Conservation (phyloP, 495 filamentous ascomycete genomes). For the Immersiella caudata region DNA sequence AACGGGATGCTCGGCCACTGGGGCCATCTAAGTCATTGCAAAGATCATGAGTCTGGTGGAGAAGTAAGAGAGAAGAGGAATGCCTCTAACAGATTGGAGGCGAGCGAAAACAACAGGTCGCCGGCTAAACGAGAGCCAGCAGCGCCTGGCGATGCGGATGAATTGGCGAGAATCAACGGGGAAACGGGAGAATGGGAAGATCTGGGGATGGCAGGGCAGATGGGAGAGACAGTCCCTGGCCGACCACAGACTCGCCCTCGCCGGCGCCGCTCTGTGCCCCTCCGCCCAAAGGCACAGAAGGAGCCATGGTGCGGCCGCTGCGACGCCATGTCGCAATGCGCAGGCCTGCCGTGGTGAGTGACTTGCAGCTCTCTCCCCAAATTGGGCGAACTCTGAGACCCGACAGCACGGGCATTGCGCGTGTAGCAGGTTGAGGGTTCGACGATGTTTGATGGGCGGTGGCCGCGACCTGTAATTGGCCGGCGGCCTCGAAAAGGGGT, state of each 20-base stretch:
- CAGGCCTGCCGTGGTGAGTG: conserved; percentile 2
- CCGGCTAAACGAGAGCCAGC: conserved; percentile 40
- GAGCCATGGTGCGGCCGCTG: not conserved
- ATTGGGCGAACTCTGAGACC: conserved; percentile 28
- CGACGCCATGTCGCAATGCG: conserved; percentile 9
- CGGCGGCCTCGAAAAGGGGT: conserved; percentile 29
- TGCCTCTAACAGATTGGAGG: conserved; percentile 27
- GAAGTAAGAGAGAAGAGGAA: conserved; percentile 25
- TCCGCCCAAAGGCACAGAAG: not conserved
- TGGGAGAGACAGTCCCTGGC: conserved; percentile 20
- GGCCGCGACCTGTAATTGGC: conserved; percentile 38
- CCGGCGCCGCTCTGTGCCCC: not conserved
- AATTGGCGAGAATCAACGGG: conserved; percentile 32
- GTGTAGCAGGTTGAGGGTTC: conserved; percentile 32
- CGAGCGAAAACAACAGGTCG: conserved; percentile 30
- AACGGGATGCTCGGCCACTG: conserved; percentile 36
- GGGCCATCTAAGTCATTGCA: conserved; percentile 44
- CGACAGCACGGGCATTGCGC: conserved; percentile 33
- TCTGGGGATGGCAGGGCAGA: conserved; percentile 24
- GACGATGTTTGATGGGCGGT: conserved; percentile 44
- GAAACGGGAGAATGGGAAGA: conserved; percentile 33
- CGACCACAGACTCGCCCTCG: not conserved
- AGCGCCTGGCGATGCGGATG: conserved; percentile 37
- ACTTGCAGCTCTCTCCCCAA: conserved; percentile 18
- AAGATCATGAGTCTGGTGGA: conserved; percentile 43